These are phyloP conservation scores for Hypomontagnella monticulosa DNA, from an alignment of 495 filamentous ascomycete species.

Conservation along the genomic window DNA sequence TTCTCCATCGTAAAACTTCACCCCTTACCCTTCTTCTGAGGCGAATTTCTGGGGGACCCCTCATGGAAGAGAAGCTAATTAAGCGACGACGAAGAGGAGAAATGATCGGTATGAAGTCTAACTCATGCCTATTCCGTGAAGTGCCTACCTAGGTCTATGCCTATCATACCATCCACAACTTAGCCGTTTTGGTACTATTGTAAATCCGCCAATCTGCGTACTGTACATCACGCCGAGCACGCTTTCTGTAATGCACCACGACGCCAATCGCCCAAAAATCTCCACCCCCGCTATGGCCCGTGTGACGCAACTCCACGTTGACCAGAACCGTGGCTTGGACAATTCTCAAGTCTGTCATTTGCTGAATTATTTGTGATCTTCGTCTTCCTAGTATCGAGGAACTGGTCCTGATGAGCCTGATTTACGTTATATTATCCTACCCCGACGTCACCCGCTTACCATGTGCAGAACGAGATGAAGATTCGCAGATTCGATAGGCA, in stretches of 20 bases:
- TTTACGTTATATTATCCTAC: slow-evolving; percentile 20
- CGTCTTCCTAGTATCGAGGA: background rate
- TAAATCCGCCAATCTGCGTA: background rate
- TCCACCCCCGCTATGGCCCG: slow-evolving; percentile 35
- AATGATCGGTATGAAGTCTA: no score
- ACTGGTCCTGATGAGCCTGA: slow-evolving; percentile 1
- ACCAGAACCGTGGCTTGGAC: slow-evolving; percentile 15
- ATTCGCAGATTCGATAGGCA: slow-evolving; percentile 5
- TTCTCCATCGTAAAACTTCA: slow-evolving; percentile 4
- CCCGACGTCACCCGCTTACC: slow-evolving; percentile 16
- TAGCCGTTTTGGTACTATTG: slow-evolving; percentile 24
- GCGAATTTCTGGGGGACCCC: background rate
- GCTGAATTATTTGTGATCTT: slow-evolving; percentile 12
- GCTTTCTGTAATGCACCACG: slow-evolving; percentile 14
- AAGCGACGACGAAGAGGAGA: no score
- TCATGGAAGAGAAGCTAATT: background rate
- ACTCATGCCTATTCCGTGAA: no score
- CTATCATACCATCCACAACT: slow-evolving; percentile 3
- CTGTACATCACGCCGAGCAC: background rate
- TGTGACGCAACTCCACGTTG: slow-evolving; percentile 33
- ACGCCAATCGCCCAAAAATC: slow-evolving; percentile 21
- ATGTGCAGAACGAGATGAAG: background rate
- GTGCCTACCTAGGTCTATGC: no score
- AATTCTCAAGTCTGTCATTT: slow-evolving; percentile 10
- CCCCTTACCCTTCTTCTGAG: background rate